Evolutionary conservation across 2,329 filamentous ascomycete species (phyloP).

Genomic region (Diaporthe australafricana): DNA sequence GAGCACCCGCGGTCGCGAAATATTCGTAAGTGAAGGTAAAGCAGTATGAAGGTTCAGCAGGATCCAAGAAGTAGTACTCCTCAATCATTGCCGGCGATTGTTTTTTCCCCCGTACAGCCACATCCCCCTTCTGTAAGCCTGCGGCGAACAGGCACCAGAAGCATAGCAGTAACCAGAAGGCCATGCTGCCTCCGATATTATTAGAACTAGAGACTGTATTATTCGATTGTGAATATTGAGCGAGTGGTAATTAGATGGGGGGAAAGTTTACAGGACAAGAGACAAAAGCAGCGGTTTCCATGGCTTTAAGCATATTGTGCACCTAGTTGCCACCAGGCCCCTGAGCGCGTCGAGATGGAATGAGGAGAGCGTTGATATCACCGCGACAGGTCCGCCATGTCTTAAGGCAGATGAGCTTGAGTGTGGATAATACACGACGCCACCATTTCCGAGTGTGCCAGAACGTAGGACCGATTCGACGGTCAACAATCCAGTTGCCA

Average conservation of each 20-base stretch:
- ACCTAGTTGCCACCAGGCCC: neutral
- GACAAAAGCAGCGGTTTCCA: neutral
- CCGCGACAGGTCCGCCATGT: neutral
- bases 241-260: neutral
- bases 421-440: neutral
- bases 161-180: constrained; percentile 7
- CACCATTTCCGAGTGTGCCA: neutral
- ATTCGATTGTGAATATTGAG: neutral
- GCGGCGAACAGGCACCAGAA: constrained; percentile 6
- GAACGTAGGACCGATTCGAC: too few relatives aligned
- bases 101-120: neutral
- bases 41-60: neutral
- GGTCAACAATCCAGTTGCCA: neutral
- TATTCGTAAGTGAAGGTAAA: neutral
- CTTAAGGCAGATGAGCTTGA: neutral
- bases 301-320: neutral
- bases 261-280: neutral
- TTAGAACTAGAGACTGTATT: neutral
- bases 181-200: neutral
- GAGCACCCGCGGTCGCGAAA: neutral
- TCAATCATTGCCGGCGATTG: too few relatives aligned
- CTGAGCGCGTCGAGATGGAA: neutral
- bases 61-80: neutral
- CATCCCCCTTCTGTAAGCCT: neutral
- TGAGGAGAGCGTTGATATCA: neutral